These are phyloP conservation scores for Plasmodium cynomolgi DNA, from an alignment of 169 alveolate genomes.

Conservation along the genomic window DNA sequence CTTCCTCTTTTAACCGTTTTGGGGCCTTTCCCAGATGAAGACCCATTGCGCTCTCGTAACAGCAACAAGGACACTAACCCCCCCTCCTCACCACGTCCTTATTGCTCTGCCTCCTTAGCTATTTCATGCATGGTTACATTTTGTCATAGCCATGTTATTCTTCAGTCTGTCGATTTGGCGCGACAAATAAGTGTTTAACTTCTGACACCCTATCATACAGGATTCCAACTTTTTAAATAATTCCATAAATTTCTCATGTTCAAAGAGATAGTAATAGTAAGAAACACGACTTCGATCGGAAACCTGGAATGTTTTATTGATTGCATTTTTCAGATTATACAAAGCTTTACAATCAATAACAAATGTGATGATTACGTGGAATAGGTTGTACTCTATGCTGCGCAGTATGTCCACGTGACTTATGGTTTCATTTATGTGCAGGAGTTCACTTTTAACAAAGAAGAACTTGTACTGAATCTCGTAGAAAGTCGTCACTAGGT, in stretches of 20 bases:
- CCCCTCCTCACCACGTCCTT: background rate
- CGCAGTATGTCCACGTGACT: conserved; percentile 23
- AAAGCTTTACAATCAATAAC: conserved; percentile 51
- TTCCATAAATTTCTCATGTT: conserved; percentile 32
- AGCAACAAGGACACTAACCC: background rate
- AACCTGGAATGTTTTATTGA: background rate
- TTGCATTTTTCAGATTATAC: conserved; percentile 12
- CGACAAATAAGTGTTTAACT: conserved; percentile 14
- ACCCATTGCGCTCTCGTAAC: background rate
- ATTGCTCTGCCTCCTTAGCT: background rate
- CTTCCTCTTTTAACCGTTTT: background rate
- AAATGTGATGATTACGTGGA: conserved; percentile 32
- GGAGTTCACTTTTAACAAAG: conserved; percentile 14
- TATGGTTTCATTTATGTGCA: conserved; percentile 19
- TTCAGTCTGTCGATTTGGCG: conserved; percentile 19
- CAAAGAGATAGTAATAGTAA: conserved; percentile 24
- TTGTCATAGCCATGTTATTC: background rate
- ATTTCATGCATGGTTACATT: background rate
- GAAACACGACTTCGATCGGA: background rate
- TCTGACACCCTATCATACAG: conserved; percentile 24
- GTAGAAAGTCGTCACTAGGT: conserved; percentile 22
- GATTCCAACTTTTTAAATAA: conserved; percentile 27
- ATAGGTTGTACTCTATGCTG: background rate
- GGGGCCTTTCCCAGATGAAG: background rate
- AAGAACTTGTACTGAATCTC: conserved; percentile 37